Evolutionary conservation across 805 yeast species (phyloP), one percentile per base, ranked within the genome.

Genomic region (Metschnikowia baotianmanensis): DNA sequence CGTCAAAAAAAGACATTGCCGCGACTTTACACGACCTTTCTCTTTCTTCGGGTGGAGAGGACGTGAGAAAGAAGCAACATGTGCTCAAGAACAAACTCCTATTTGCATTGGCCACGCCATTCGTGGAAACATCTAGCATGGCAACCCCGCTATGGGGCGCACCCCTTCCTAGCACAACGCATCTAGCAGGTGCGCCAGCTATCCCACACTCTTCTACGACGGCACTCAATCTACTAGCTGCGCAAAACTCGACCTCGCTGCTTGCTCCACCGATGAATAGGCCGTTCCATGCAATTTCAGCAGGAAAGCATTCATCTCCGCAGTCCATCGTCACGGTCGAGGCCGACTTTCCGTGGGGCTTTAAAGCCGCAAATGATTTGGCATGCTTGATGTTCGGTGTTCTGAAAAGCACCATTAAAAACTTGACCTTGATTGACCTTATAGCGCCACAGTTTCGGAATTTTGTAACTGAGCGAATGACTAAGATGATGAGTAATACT

Each of bases 341-440:
- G 2, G 66, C 76, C 18, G 78, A 75, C 11, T 73, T 76, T 34
- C 97, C 97, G 1, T 90, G 93, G 90, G 65, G 70, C 20, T 74
- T 90, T 36, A 78, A 78, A 53, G 90, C 95, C 6, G 88, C 95
- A 12, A 90, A 91, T 58, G 97, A 90, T 62, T 69, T 89, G 49
- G 95, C 96, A 0, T 86, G 95, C 56, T 69, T 88, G 44, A 80
- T 86, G 67, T 86, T 90, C 63, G 96, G 96, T 13, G 78, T 86
- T 3, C 79, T 87, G 33, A 78, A 80, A 54, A 71, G 69, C 26
- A 80, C 81, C 21, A 67, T 88, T 25, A 73, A 75, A 26, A 71
- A 82, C 13, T 61, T 83, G 36, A 78, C 87, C 0, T 68, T 90
- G 25, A 69, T 87, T 67, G 95, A 86, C 60, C 71, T 88, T 49